Evolutionary conservation across 2,329 filamentous ascomycete species (phyloP), one percentile per base, ranked within the genome.

Genomic region (Fusarium sp.): DNA sequence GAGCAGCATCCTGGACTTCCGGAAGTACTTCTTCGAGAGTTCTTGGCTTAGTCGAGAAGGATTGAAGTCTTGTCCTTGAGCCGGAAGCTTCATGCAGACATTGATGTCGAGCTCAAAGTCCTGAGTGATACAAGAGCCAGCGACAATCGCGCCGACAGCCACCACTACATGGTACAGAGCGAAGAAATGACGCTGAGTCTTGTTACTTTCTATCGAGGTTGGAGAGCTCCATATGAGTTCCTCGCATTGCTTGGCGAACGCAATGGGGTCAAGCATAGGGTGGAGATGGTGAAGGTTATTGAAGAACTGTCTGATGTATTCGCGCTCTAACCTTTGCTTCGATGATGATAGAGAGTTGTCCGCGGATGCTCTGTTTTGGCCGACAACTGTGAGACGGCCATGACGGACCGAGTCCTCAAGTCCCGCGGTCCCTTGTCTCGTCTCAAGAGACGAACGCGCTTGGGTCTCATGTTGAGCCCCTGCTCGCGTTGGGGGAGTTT

Each of bases 301-400:
- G 19, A 61, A 44, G 39, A 61, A 61, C 27, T 61, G 59, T 4
- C 59, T 41, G 14, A 61, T 55, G 18, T 61, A 61, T 27, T 61
- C 59, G 2, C 59, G 49, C 5, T 61, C 59, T n/a, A 61, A 39
- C 7, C 59, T 37, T 10, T 38, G 25, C 4, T 38, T 61, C 1
- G 49, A 41, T 11, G 14, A 15, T 21, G 39, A 21, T 9, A 44
- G 21, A 11, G 16, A 44, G 12, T 10, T 25, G 4, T 42, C 38
- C 2, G 10, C 1, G 8, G 21, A 29, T 7, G 14, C 2, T 29
- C 14, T 31, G 16, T 10, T 44, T 9, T 37, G 38, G 4, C 14
- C 10, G n/a, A 16, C 4, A 10, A 21, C 4, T 4, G 16, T 7
- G 10, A 23, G 27, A 25, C 6, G 31, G 3, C 21, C 12, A 9